Conservation (phyloP, 495 filamentous ascomycete species). For the Trichocladium antarcticum region DNA sequence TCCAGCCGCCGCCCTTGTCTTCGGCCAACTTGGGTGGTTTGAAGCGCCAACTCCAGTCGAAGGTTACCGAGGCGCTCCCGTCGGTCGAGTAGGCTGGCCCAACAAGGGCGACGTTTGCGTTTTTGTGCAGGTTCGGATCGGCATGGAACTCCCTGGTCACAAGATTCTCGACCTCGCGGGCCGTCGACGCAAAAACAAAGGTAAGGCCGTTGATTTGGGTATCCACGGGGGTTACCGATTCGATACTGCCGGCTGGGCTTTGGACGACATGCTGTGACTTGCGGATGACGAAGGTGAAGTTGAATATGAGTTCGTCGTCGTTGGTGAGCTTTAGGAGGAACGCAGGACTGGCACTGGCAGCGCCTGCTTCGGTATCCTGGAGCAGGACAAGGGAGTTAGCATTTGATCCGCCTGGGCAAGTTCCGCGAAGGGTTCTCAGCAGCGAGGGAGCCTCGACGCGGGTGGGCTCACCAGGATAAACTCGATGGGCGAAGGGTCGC, state of each 20-base stretch:
- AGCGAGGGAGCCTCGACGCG: neutral
- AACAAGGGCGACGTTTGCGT: conserved; percentile 84
- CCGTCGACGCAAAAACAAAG: conserved; percentile 76
- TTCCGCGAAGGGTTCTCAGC: neutral
- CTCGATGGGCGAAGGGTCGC: conserved; percentile 69
- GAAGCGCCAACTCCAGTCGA: conserved; percentile 96
- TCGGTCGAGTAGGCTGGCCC: conserved; percentile 79
- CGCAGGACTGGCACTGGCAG: conserved; percentile 45
- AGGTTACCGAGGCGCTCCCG: conserved; percentile 70
- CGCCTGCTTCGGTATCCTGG: conserved; percentile 68
- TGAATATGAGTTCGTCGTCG: conserved; percentile 84
- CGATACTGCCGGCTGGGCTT: conserved; percentile 1
- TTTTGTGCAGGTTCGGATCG: conserved; percentile 94
- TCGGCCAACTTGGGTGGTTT: conserved; percentile 73
- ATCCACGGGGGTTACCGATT: conserved; percentile 47
- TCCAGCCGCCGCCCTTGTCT: conserved; percentile 86
- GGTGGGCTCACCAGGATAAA: conserved; percentile 68
- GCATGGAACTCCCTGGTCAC: conserved; percentile 92
- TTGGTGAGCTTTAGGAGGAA: conserved; percentile 81
- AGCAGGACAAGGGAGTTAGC: neutral
- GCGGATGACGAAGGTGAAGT: conserved; percentile 81
- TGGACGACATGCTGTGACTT: conserved; percentile 45
- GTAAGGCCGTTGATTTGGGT: conserved; percentile 82
- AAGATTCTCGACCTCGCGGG: conserved; percentile 81
- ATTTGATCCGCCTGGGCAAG: conserved; percentile 14